Conservation (phyloP, 2,329 filamentous ascomycete genomes). For the Metarhizium anisopliae region DNA sequence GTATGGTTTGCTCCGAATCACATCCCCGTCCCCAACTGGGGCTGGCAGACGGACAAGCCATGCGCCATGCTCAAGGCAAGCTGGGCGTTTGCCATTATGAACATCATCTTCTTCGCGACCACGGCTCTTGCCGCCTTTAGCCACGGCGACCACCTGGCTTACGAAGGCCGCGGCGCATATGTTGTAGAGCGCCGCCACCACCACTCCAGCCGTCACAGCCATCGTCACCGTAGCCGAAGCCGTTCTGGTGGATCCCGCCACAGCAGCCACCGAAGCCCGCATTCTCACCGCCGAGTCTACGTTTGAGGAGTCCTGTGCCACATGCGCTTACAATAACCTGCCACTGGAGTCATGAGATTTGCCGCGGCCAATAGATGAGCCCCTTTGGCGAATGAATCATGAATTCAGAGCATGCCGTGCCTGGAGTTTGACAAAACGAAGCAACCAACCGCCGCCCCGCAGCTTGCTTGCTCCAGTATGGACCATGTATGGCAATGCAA, state of each 20-base stretch:
- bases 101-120: constrained; percentile 69
- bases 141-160: constrained; percentile 43
- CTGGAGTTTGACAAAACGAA: too few relatives aligned
- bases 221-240: constrained; percentile 31
- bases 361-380: not conserved
- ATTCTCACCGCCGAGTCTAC: constrained; percentile 43
- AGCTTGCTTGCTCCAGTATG: too few relatives aligned
- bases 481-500: too few relatives aligned
- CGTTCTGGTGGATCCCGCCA: constrained; percentile 25
- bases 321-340: not conserved
- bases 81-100: constrained; percentile 88
- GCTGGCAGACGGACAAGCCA: constrained; percentile 57
- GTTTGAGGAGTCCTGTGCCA: constrained; percentile 24
- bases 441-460: too few relatives aligned
- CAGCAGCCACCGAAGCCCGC: constrained; percentile 33
- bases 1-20: constrained; percentile 39
- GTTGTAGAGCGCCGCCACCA: constrained; percentile 17
- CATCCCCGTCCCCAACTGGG: constrained; percentile 47
- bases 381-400: not conserved
- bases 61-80: constrained; percentile 89
- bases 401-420: too few relatives aligned
- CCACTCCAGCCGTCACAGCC: constrained; percentile 30
- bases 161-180: constrained; percentile 20
- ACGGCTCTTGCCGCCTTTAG: constrained; percentile 62
- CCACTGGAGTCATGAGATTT: not conserved